Evolutionary conservation across 2,329 filamentous ascomycete species (phyloP).

Genomic region (Fusarium sp.): DNA sequence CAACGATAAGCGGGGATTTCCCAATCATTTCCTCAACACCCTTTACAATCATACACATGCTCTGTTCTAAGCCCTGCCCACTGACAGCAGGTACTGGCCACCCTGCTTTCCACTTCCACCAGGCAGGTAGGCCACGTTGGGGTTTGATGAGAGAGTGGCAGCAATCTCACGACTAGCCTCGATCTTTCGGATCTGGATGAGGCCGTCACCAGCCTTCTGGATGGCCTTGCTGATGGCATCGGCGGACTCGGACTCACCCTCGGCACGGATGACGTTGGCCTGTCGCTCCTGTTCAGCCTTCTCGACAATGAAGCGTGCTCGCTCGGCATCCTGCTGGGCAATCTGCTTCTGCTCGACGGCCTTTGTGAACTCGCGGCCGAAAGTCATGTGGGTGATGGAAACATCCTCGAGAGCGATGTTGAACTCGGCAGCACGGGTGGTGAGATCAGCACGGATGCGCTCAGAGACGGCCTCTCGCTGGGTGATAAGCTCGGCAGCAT

Average conservation of each 20-base stretch:
- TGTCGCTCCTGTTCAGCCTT: constrained; percentile 98
- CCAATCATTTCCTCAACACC: constrained; percentile 42
- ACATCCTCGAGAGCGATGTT: constrained; percentile 99
- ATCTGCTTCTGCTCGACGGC: constrained; percentile 99
- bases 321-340: constrained; percentile 97
- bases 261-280: constrained; percentile 97
- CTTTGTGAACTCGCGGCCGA: constrained; percentile 98
- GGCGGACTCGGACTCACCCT: constrained; percentile 97
- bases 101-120: constrained; percentile 79
- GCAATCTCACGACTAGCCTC: constrained; percentile 98
- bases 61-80: constrained; percentile 57
- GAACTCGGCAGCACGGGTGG: constrained; percentile 95
- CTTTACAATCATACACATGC: constrained; percentile 34
- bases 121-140: constrained; percentile 96
- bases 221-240: constrained; percentile 96
- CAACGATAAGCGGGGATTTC: constrained; percentile 56
- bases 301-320: constrained; percentile 98
- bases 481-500: constrained; percentile 98
- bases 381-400: constrained; percentile 99
- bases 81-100: constrained; percentile 68
- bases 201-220: constrained; percentile 90
- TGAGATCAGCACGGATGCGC: constrained; percentile 92
- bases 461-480: constrained; percentile 97
- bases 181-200: constrained; percentile 96
- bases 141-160: constrained; percentile 87